A percentile compares a stretch with the other conserved stretches of the same genome.
These are phyloP conservation scores for Sphaceloma murrayae DNA, from an alignment of 2,329 filamentous ascomycete genomes.

Conservation along the genomic window DNA sequence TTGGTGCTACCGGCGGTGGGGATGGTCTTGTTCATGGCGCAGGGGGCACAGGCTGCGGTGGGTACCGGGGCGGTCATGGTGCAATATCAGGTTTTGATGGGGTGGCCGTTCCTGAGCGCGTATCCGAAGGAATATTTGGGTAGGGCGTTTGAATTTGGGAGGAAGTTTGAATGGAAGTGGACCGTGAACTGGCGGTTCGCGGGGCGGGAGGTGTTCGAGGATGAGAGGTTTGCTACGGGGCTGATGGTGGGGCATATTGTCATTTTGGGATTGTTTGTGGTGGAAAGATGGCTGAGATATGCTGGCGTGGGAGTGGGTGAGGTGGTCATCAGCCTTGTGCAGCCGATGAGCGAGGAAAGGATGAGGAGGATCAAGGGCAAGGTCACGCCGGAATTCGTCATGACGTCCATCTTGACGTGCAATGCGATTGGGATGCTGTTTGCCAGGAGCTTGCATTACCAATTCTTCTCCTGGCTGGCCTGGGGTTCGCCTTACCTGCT, in stretches of 20 bases:
- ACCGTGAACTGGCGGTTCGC: conserved; percentile 98
- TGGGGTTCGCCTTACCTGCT: conserved; percentile 83
- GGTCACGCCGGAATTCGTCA: conserved; percentile 62
- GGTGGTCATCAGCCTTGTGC: conserved; percentile 43
- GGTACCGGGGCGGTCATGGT: conserved; percentile 61
- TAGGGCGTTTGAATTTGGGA: conserved; percentile 80
- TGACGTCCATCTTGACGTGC: conserved; percentile 66
- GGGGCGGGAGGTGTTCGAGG: conserved; percentile 72
- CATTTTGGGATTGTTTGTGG: conserved; percentile 58
- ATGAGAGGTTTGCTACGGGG: conserved; percentile 54
- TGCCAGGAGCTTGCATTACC: conserved; percentile 83
- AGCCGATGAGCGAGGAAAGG: conserved; percentile 38
- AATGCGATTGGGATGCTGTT: conserved; percentile 74
- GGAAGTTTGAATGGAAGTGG: conserved; percentile 93
- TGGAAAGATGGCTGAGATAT: conserved; percentile 63
- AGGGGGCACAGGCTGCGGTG: conserved; percentile 57
- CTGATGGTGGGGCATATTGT: conserved; percentile 57
- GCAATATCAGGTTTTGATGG: conserved; percentile 60
- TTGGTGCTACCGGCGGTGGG: conserved; percentile 74
- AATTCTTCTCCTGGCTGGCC: conserved; percentile 86
- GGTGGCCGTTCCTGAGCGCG: conserved; percentile 57
- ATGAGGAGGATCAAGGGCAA: conserved; percentile 48
- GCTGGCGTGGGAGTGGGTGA: conserved; percentile 48
- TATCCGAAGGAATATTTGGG: conserved; percentile 64
- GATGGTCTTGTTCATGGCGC: conserved; percentile 62